Conservation (phyloP, 176 grass and related monocot species). For the sorghum (Sorghum bicolor) region DNA sequence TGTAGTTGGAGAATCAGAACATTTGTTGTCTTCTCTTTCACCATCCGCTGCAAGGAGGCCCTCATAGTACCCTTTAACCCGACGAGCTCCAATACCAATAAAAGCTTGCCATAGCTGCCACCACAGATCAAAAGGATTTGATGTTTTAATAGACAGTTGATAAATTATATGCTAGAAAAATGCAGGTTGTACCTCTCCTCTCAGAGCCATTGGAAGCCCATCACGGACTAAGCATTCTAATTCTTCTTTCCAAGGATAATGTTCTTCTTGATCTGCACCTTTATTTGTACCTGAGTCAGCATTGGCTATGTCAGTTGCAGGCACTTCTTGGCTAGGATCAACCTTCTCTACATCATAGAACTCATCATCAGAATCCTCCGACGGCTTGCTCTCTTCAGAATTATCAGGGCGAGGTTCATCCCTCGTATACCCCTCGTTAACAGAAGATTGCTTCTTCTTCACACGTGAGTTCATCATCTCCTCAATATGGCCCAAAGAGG, state of each 20-base stretch:
- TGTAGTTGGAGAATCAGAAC: background rate
- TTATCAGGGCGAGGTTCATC: slow-evolving; percentile 26
- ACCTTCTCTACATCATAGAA: slow-evolving; percentile 93
- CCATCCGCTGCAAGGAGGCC: slow-evolving; percentile 52
- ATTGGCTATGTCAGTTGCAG: slow-evolving; percentile 48
- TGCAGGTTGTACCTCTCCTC: slow-evolving; percentile 72
- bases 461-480: slow-evolving; percentile 86
- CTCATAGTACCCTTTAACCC: slow-evolving; percentile 82
- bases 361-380: slow-evolving; percentile 83
- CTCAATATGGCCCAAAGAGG: slow-evolving; percentile 65
- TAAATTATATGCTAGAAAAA: slow-evolving; percentile 9
- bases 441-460: slow-evolving; percentile 49
- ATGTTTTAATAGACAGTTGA: background rate
- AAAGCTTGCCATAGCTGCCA: slow-evolving; percentile 98
- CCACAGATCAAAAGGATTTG: background rate
- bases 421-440: background rate
- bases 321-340: slow-evolving; percentile 65
- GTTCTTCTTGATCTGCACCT: slow-evolving; percentile 37
- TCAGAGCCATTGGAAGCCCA: slow-evolving; percentile 92
- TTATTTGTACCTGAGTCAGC: slow-evolving; percentile 36
- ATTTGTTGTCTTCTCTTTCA: slow-evolving; percentile 30
- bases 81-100: slow-evolving; percentile 85
- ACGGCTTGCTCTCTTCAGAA: slow-evolving; percentile 55
- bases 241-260: slow-evolving; percentile 87
- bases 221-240: slow-evolving; percentile 76